Conservation (phyloP, 495 filamentous ascomycete genomes). For the Aspergillus taichungensis region DNA sequence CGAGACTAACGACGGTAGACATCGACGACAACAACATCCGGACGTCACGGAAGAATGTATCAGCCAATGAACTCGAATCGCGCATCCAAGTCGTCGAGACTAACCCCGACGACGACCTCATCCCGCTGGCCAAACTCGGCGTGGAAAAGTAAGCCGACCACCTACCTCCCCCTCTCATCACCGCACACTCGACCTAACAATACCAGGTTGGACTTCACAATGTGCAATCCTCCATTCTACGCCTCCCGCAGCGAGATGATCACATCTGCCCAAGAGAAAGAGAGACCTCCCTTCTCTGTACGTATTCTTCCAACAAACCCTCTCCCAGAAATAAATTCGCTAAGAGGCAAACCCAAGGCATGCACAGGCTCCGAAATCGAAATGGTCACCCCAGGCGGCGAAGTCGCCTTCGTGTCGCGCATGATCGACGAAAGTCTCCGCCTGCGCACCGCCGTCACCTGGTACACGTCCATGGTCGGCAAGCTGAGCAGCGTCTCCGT, state of each 20-base stretch:
- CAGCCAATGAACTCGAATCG: constrained; percentile 50
- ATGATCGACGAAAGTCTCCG: constrained; percentile 67
- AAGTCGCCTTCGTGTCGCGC: constrained; percentile 66
- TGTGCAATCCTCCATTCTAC: constrained; percentile 97
- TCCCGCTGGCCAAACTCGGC: constrained; percentile 45
- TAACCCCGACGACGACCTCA: constrained; percentile 39
- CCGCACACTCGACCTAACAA: background rate
- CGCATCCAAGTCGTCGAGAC: constrained; percentile 58
- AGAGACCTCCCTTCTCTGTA: constrained; percentile 57
- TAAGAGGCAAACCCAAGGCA: constrained; percentile 23
- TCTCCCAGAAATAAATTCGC: background rate
- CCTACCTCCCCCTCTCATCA: too few relatives aligned
- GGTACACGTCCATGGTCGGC: constrained; percentile 91
- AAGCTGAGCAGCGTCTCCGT: constrained; percentile 62
- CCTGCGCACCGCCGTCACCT: constrained; percentile 54
- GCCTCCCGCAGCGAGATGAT: constrained; percentile 59
- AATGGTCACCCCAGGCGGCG: constrained; percentile 82
- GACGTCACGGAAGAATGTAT: constrained; percentile 57
- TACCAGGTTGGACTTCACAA: constrained; percentile 69
- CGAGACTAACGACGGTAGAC: constrained; percentile 38
- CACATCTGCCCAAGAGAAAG: constrained; percentile 54
- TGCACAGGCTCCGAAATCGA: constrained; percentile 79
- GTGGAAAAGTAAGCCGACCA: constrained; percentile 34
- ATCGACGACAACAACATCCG: constrained; percentile 64
- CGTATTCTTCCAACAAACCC: background rate